Base-by-base conservation (phyloP, 345 rosid genomes). In the Eucalyptus viminalis region DNA sequence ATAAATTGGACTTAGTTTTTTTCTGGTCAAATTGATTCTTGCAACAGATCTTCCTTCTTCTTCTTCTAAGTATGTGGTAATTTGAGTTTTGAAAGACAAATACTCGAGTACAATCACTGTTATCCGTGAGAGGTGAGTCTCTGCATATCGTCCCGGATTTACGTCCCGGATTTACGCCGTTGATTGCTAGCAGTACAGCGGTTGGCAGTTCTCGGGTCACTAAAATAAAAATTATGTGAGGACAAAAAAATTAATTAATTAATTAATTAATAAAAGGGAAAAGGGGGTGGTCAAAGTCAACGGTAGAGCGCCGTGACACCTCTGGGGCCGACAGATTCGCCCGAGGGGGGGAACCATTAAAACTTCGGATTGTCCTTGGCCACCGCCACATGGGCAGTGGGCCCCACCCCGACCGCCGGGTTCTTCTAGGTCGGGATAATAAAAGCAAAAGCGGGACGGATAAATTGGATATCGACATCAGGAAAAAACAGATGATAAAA, bases 171-270 rank as follows among this genome's bases (percentile, higher is more conserved):
- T 34, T 34, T 5, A 5, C 40, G 5, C 43, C 43, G 5, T 5
- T 40, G 6, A 40, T 40, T 40, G 6, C 1, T 40, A 40, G 6
- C 2, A 5, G 3, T 49, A 49, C 3, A 7, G 3, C 7, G 0
- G 6, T 14, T 49, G 51, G 7, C 16, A 0, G 6, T 14, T 49
- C 51, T 1, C 5, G 1, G 0, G 1, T 49, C 0, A 5, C 3
- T 3, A 14, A 49, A 49, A 14, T 5, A 14, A 14, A 49, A 14
- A 49, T 2, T 19, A 56, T 10, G 5, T 22, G 27, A 54, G 5
- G 9, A 56, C 3, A 24, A 56, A 10, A 7, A n/a, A 2, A 40
- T 40, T 3, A 29, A 62, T 3, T 11, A 62, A 29, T 12, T 12
- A 12, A 27, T 24, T 8, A 65, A 65, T 29, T 7, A 14, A 15